Evolutionary conservation across 2,329 filamentous ascomycete species (phyloP).

Genomic region (Shiraia bambusicola): DNA sequence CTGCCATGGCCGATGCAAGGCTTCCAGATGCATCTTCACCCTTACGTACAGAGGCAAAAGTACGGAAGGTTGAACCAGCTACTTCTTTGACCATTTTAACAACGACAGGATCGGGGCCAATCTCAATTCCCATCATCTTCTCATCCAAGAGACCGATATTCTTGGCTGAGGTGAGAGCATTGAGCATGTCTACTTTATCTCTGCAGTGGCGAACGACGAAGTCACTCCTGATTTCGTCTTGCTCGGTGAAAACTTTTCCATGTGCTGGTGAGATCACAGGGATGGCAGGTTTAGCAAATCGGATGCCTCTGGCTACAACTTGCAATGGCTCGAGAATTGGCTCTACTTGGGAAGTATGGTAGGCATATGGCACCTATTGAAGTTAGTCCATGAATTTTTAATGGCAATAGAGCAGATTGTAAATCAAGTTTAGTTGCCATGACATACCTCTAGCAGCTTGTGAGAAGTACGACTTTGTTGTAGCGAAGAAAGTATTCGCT

Average conservation of each 20-base stretch:
- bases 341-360: slow-evolving; percentile 37
- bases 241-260: slow-evolving; percentile 43
- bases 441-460: slow-evolving; percentile 5
- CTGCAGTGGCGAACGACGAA: slow-evolving; percentile 32
- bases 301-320: slow-evolving; percentile 21
- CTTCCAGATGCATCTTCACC: not conserved
- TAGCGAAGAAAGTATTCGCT: not conserved
- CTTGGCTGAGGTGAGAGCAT: slow-evolving; percentile 44
- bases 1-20: slow-evolving; percentile 49
- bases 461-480: slow-evolving; percentile 2
- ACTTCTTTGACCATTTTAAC: slow-evolving; percentile 15
- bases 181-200: slow-evolving; percentile 47
- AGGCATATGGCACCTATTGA: slow-evolving; percentile 15
- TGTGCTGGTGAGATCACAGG: slow-evolving; percentile 51
- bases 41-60: slow-evolving; percentile 4
- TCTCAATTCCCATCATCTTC: slow-evolving; percentile 23
- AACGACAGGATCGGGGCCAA: slow-evolving; percentile 15
- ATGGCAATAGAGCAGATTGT: no score
- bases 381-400: not conserved
- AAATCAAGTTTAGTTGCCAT: no score
- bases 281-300: slow-evolving; percentile 13
- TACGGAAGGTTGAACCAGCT: slow-evolving; percentile 17
- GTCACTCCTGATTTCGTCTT: slow-evolving; percentile 31
- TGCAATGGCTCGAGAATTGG: slow-evolving; percentile 48
- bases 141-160: not conserved